Percentiles rank a stretch among this genome's conserved stretches.
phyloP scores from a whole-genome alignment of 495 filamentous ascomycete genomes.

The Tuber melanosporum region DNA sequence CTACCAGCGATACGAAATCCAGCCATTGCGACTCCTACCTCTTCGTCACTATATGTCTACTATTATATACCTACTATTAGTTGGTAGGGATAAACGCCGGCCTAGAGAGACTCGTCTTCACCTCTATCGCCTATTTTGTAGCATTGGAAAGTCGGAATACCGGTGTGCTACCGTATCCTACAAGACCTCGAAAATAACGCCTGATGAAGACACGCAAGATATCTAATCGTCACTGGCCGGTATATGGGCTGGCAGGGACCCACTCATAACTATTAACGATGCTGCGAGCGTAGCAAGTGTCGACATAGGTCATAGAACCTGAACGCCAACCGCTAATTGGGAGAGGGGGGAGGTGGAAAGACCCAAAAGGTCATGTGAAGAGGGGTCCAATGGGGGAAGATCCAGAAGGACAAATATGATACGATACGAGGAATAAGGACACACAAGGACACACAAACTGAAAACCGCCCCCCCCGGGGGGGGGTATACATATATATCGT shows the following conservation, averaged over 20 bases:
- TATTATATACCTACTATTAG: neutral
- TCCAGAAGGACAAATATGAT: neutral
- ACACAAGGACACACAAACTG: neutral
- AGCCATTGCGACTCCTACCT: neutral
- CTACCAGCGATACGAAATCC: neutral
- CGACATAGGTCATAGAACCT: neutral
- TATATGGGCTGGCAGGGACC: neutral
- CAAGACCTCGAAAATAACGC: neutral
- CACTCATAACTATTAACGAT: neutral
- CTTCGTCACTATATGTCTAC: neutral
- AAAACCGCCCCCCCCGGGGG: neutral
- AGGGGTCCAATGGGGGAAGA: neutral
- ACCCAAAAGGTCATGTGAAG: no score
- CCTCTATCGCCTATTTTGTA: neutral
- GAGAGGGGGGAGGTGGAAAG: neutral
- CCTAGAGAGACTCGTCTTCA: neutral
- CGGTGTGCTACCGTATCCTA: neutral
- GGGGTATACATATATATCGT: neutral
- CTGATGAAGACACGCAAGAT: neutral
- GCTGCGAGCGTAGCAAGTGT: neutral
- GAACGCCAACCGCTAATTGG: neutral
- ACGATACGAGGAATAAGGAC: neutral
- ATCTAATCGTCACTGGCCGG: neutral
- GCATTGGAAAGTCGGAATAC: neutral
- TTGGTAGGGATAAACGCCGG: neutral